Conservation (phyloP, 148 eudicot genomes). For the Diospyros kaki region DNA sequence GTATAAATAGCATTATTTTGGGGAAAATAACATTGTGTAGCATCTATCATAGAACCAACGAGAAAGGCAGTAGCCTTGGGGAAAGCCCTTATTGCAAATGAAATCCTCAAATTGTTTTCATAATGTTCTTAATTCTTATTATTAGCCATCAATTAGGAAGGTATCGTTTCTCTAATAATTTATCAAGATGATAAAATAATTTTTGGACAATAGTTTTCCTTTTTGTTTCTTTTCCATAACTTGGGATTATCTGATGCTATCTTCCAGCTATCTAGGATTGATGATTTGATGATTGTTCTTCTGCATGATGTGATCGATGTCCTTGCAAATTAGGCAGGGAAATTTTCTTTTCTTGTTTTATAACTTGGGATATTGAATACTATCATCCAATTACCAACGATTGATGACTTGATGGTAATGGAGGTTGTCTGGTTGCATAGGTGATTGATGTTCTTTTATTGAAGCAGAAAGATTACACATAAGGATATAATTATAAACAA, state of each 20-base stretch:
- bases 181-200: background rate
- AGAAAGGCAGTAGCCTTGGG: too few relatives aligned
- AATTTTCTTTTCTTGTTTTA: too few relatives aligned
- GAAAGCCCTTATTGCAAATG: too few relatives aligned
- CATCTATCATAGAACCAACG: too few relatives aligned
- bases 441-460: conserved; percentile 58
- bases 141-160: background rate
- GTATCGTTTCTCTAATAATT: background rate
- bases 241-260: conserved; percentile 42
- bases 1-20: too few relatives aligned
- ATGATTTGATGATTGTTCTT: conserved; percentile 40
- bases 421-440: conserved; percentile 49
- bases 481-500: conserved; percentile 36
- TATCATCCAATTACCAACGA: too few relatives aligned
- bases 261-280: conserved; percentile 37
- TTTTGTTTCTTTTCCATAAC: background rate
- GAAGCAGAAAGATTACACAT: conserved; percentile 70
- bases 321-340: too few relatives aligned
- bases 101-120: too few relatives aligned
- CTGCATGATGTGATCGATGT: too few relatives aligned
- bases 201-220: background rate
- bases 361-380: too few relatives aligned
- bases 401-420: conserved; percentile 16
- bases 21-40: too few relatives aligned
- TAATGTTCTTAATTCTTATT: too few relatives aligned